Evolutionary conservation across 352 stramenopile species (phyloP), one percentile per base, ranked within the genome.

Genomic region (Pythium graminicola): DNA sequence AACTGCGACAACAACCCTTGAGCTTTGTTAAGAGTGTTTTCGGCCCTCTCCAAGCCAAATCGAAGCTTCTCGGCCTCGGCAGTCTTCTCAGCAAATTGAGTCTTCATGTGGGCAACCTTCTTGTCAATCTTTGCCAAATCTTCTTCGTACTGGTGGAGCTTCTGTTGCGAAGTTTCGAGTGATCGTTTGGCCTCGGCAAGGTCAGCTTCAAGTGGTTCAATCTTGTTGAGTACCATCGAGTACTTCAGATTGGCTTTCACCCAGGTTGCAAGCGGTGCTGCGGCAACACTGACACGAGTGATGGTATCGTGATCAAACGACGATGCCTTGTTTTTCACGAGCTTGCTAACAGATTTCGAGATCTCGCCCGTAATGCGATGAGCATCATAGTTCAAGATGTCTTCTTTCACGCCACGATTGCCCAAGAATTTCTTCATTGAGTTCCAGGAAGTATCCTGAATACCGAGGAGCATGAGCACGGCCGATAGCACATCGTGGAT

Each of bases 391-490:
- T 97, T 98, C 5, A 98, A 70, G 51, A 98, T 98, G 27, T 98
- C 88, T 36, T 98, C 95, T 54, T 98, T 98, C 4, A 98, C 92
- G 1, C 90, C 91, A 22, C 93, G 83, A 47, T 97, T 97, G 2
- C 92, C 88, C 1, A 98, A 60, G 54, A 98, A 98, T 58, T 96
- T 96, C 58, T 98, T 98, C 92, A 98, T 98, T 11, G 81, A 96
- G 51, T 96, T 90, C 95, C 95, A 98, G 1, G 87, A 97, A 14
- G 89, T 96, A 57, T 98, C 95, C 23, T 96, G 80, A 40, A 98
- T 97, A 10, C 94, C 94, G 3, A 98, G 66, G 8, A 98, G 64
- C 88, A 97, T 97, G 1, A 98, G 71, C 17, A 98, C 93, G 0
- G 92, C 95, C 20, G 80, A 93, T 20, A 98, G 70, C 22, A 98